These are phyloP conservation scores for Farysia itapuensis DNA, from an alignment of 1,284 basidiomycete genomes.

Conservation along the genomic window DNA sequence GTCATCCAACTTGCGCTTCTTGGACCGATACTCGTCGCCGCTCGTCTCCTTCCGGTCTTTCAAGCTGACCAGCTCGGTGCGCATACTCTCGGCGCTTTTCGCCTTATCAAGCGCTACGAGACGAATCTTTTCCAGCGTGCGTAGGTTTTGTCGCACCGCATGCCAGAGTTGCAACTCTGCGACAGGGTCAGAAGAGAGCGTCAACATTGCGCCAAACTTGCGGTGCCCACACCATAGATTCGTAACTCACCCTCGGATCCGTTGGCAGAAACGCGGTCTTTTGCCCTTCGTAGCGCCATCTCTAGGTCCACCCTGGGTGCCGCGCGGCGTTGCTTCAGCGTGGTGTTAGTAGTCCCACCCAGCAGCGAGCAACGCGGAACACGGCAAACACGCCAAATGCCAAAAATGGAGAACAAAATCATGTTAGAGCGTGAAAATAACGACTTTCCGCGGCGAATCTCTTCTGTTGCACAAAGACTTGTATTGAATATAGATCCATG, in stretches of 20 bases:
- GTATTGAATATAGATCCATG: no score
- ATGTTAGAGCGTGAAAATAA: no score
- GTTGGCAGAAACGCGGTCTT: slow-evolving; percentile 29
- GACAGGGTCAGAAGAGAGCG: background rate
- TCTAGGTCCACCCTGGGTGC: no score
- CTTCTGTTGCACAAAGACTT: no score
- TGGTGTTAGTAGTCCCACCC: no score
- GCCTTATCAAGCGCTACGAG: slow-evolving; percentile 32
- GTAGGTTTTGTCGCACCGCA: slow-evolving; percentile 42
- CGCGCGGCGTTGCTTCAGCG: no score
- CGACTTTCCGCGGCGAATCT: no score
- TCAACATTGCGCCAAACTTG: no score
- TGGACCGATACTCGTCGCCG: slow-evolving; percentile 39
- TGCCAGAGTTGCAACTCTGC: slow-evolving; percentile 57
- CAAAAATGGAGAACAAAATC: no score
- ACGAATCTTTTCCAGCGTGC: slow-evolving; percentile 46
- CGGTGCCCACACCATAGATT: no score
- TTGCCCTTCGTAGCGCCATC: slow-evolving; percentile 33
- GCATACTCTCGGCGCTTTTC: slow-evolving; percentile 10
- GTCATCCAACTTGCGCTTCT: slow-evolving; percentile 31
- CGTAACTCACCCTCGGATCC: slow-evolving; percentile 37
- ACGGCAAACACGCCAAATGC: no score
- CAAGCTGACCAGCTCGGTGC: slow-evolving; percentile 15
- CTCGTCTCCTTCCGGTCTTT: slow-evolving; percentile 27
- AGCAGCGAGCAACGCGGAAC: no score